These are phyloP conservation scores for Serendipita sp. DNA, from an alignment of 768 basidiomycete species.

Conservation along the genomic window DNA sequence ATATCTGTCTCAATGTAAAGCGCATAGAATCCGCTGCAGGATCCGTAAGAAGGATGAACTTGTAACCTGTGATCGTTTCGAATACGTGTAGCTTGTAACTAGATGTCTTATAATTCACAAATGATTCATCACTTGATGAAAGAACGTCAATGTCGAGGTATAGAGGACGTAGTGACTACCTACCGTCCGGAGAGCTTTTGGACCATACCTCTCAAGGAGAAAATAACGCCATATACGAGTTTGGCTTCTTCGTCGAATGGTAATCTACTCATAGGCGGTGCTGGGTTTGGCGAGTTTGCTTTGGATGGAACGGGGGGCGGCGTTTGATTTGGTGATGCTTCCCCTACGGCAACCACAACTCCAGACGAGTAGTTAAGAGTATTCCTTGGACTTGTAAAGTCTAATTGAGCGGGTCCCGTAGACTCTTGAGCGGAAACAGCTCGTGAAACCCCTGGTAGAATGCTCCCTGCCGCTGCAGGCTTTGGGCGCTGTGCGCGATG, in stretches of 20 bases:
- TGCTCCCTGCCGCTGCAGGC: constrained; percentile 47
- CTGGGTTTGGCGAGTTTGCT: constrained; percentile 22
- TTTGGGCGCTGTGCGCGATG: constrained; percentile 62
- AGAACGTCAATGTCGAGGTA: constrained; percentile 6
- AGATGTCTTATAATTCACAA: constrained; percentile 80
- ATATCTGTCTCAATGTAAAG: constrained; percentile 71
- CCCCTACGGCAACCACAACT: constrained; percentile 45
- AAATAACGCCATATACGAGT: constrained; percentile 87
- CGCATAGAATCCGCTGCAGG: constrained; percentile 70
- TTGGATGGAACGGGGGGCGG: constrained; percentile 24
- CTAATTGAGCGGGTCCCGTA: constrained; percentile 22
- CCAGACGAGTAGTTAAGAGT: constrained; percentile 51
- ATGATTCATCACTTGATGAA: constrained; percentile 62
- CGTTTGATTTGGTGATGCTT: constrained; percentile 23
- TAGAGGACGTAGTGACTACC: constrained; percentile 11
- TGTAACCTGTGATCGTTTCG: constrained; percentile 84
- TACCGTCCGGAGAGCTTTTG: constrained; percentile 85
- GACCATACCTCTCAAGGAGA: constrained; percentile 86
- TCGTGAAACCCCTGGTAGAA: constrained; percentile 68
- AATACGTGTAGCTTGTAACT: constrained; percentile 87
- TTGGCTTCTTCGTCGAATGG: constrained; percentile 97
- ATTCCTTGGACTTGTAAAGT: constrained; percentile 44
- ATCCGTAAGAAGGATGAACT: constrained; percentile 88
- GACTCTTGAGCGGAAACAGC: constrained; percentile 31
- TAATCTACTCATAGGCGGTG: constrained; percentile 37